Percentiles rank a stretch among this genome's conserved stretches.
These are phyloP conservation scores for Erodium chrysanthum DNA, from an alignment of 441 rosid species.

Conservation along the genomic window DNA sequence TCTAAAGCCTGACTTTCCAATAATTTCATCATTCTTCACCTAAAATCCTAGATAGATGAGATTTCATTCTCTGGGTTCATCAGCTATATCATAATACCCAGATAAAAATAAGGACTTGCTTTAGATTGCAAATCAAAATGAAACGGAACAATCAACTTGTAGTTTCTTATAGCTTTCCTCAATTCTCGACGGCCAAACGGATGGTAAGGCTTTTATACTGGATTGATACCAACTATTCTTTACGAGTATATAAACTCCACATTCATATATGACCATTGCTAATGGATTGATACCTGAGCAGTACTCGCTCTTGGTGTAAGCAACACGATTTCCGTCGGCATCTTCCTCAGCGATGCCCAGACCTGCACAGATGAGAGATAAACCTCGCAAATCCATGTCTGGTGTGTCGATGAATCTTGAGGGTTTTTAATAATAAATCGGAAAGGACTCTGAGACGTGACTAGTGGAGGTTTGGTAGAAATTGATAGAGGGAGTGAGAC, in stretches of 20 bases:
- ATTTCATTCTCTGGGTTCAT: not conserved
- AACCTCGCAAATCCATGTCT: constrained; percentile 51
- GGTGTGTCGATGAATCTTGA: not conserved
- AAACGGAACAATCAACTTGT: not conserved
- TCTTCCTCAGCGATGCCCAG: constrained; percentile 57
- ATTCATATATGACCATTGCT: not conserved
- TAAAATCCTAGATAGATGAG: not conserved
- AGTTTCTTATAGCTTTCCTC: not conserved
- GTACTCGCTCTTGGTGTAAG: constrained; percentile 53
- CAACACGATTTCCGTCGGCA: constrained; percentile 36
- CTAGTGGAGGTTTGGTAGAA: not conserved
- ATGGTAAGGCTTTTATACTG: not conserved
- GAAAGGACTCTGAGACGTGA: not conserved
- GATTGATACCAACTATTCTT: too few species aligned
- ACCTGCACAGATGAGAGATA: constrained; percentile 63
- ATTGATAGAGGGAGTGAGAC: not conserved
- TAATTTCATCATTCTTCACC: not conserved
- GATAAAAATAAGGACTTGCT: not conserved
- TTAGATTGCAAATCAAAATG: not conserved
- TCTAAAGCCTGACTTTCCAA: not conserved
- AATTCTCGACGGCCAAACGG: too few species aligned
- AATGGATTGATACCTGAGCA: constrained; percentile 40
- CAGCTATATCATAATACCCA: not conserved
- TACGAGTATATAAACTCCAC: not conserved
- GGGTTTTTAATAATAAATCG: not conserved